phyloP scores from a whole-genome alignment of 495 filamentous ascomycete species.

The Clavariopsis aquatica region DNA sequence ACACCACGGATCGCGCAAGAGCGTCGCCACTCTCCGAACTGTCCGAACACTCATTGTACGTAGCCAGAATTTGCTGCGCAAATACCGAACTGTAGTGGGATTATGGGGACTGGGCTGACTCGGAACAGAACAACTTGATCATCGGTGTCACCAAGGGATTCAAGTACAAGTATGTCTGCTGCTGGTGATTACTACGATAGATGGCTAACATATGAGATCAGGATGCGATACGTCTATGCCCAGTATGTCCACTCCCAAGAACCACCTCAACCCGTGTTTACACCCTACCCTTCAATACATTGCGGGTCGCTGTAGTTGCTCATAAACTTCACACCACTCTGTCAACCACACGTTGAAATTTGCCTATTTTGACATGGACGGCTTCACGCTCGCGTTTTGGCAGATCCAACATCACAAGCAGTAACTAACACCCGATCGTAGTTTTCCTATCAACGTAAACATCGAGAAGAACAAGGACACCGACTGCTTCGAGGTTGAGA shows the following conservation, averaged over 20 bases:
- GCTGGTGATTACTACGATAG: background rate
- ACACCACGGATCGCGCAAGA: constrained; percentile 96
- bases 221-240: constrained; percentile 99
- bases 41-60: constrained; percentile 83
- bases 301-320: background rate
- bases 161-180: constrained; percentile 66
- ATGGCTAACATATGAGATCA: constrained; percentile 44
- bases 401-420: background rate
- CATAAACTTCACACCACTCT: too few relatives aligned
- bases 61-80: background rate
- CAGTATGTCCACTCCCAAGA: constrained; percentile 50
- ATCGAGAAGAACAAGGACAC: constrained; percentile 94
- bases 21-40: constrained; percentile 94
- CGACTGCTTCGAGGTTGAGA: constrained; percentile 86
- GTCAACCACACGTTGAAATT: background rate
- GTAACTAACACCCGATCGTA: background rate
- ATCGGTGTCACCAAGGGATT: constrained; percentile 96
- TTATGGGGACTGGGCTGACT: constrained; percentile 15
- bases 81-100: background rate
- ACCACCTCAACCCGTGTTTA: background rate
- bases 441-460: constrained; percentile 99
- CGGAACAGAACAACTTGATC: constrained; percentile 77
- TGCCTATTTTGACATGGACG: background rate
- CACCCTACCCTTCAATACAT: background rate
- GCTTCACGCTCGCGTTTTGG: background rate